phyloP scores from a whole-genome alignment of 2,329 filamentous ascomycete genomes.

The Nemania abortiva region DNA sequence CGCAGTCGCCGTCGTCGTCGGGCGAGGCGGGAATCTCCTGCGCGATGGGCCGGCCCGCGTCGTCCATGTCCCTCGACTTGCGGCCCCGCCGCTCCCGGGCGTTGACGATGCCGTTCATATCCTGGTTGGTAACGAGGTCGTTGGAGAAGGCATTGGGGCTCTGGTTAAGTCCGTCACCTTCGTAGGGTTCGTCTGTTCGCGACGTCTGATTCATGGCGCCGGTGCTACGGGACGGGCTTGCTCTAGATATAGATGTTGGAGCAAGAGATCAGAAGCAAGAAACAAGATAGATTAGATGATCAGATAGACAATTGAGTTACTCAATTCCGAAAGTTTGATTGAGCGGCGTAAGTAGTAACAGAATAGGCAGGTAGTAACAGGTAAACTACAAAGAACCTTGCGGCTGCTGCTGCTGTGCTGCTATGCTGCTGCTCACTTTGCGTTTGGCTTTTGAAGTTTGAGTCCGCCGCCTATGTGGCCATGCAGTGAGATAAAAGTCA shows the following conservation, averaged over 20 bases:
- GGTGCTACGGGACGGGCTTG: background rate
- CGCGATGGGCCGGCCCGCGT: conserved; percentile 47
- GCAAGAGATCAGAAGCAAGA: no score
- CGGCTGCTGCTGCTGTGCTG: no score
- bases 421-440: background rate
- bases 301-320: no score
- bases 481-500: conserved; percentile 15
- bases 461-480: background rate
- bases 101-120: conserved; percentile 67
- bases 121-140: conserved; percentile 68
- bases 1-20: conserved; percentile 38
- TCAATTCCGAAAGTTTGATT: no score
- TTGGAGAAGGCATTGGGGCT: conserved; percentile 65
- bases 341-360: background rate
- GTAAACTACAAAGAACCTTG: background rate
- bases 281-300: no score
- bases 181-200: conserved; percentile 55
- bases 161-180: conserved; percentile 64
- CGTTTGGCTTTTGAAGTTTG: background rate
- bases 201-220: conserved; percentile 51
- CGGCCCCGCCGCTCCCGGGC: conserved; percentile 48
- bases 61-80: conserved; percentile 43
- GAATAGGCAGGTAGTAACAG: conserved; percentile 1
- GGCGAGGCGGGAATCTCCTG: conserved; percentile 38
- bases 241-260: background rate